Base-by-base conservation (phyloP, 1,284 basidiomycete genomes). In the Ganoderma meredithae region DNA sequence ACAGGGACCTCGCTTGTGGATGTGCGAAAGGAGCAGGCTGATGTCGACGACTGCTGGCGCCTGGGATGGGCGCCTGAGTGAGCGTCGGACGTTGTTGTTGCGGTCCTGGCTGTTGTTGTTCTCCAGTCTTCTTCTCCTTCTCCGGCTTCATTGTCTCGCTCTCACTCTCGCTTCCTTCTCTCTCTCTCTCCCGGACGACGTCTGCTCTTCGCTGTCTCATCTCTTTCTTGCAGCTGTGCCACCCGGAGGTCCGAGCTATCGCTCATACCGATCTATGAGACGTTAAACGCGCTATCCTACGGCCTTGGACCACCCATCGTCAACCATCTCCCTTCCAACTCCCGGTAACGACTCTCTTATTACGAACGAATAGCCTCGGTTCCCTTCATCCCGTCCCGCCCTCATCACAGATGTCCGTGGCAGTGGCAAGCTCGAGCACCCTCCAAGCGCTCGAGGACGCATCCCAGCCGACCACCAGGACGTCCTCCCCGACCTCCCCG, bases 401-500 rank as follows among this genome's bases (percentile, higher is more conserved):
- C n/a, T 64, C 56, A 49, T 53, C 64, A 64, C 59, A 68, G 67
- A 80, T 80, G 82, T 82, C 85, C 69, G 80, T 85, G 39, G 79
- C 83, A 73, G 78, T 84, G 64, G 78, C 82, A 36, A 80, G 75
- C 76, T 74, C 70, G 68, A 80, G 79, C 71, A 78, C 80, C 71
- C 77, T 83, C 63, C 79, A 80, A 68, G 75, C 78, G 64, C 71
- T 79, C 60, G 80, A 81, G 59, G 75, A 79, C 58, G 76, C 81
- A 64, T 79, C 80, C 33, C 82, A 82, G 68, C 75, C 82, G 69
- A 65, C 81, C 69, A 81, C 81, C 68, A 83, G 85, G 65, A 81
- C 86, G 1, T 82, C 86, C 15, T 88, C 88, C 5, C 88, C 88
- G 8, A 82, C 85, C 10, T 86, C 87, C 5, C 84, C 87, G 6